Percentiles rank a stretch among this genome's conserved stretches.
Conservation (phyloP, 208 protist genomes). For the Lotmaria passim region DNA sequence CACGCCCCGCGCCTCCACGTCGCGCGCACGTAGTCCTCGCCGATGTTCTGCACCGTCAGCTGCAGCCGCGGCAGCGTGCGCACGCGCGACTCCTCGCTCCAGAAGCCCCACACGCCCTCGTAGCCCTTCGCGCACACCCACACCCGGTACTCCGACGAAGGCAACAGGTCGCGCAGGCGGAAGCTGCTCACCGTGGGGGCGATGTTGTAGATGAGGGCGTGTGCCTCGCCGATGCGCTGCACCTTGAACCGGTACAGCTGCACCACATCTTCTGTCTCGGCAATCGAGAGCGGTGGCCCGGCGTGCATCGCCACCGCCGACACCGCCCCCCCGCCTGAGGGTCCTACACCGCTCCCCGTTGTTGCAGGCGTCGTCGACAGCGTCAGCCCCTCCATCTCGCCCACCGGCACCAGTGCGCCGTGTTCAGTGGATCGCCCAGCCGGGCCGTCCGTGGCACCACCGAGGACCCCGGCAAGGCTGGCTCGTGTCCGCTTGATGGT, state of each 20-base stretch:
- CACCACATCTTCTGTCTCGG: slow-evolving; percentile 79
- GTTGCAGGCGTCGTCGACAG: no score
- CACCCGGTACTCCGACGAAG: slow-evolving; percentile 89
- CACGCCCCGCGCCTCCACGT: slow-evolving; percentile 79
- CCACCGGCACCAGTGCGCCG: slow-evolving; percentile 16
- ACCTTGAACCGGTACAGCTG: slow-evolving; percentile 90
- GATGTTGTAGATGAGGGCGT: slow-evolving; percentile 79
- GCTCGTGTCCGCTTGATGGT: neutral
- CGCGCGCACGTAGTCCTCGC: slow-evolving; percentile 91
- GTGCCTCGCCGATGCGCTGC: slow-evolving; percentile 70
- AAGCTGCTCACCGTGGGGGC: slow-evolving; percentile 83
- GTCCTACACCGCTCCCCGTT: neutral
- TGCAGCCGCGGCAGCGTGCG: slow-evolving; percentile 90
- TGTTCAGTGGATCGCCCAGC: neutral
- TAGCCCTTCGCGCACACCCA: slow-evolving; percentile 87
- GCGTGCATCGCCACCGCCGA: neutral
- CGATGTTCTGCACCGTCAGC: slow-evolving; percentile 76
- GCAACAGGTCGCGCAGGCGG: slow-evolving; percentile 76
- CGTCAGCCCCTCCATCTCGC: slow-evolving; percentile 1
- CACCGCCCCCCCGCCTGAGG: neutral
- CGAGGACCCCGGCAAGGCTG: neutral
- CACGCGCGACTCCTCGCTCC: slow-evolving; percentile 89
- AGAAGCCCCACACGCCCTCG: slow-evolving; percentile 91
- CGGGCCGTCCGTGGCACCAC: neutral
- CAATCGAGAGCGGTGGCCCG: slow-evolving; percentile 28